Evolutionary conservation across 2,329 filamentous ascomycete species (phyloP), one percentile per base, ranked within the genome.

Genomic region (Hypoxylon rubiginosum): DNA sequence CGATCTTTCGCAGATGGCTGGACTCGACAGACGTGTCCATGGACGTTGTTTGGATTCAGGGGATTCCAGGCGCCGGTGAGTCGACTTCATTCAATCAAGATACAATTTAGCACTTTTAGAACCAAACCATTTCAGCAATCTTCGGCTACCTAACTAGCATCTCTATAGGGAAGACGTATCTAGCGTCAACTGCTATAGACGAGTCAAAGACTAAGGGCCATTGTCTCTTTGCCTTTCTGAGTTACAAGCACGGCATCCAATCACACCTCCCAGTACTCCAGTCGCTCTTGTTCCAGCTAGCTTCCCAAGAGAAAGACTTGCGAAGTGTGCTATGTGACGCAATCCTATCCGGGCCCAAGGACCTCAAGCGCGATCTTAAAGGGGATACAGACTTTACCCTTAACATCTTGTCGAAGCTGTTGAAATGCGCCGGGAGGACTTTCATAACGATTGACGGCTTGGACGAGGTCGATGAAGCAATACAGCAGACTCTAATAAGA

Each of bases 371-470:
- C 41, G 72, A 69, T 50, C 62, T 74, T n/a, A 64, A 63, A 11
- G 69, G 72, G 1, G 69, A 71, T 15, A 57, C 71, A 26, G 69
- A 73, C 17, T 61, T 76, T 13, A 49, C 76, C 7, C 71, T 62
- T 49, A 66, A 36, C 6, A 43, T 76, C 17, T 61, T 76, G 13
- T 53, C 68, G 5, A 30, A 30, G 28, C 6, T 30, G 28, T 7
- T 30, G 28, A 30, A 30, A 17, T 64, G 68, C 26, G 52, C 54
- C 9, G 73, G 66, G 4, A 63, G 56, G 36, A 64, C 60, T 7
- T 76, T 68, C 49, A 34, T 77, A 15, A 61, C 76, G 32, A 26
- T 78, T 15, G 76, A 78, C 62, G 76, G 76, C 2, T 36, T 77
- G 9, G 75, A 78, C 57, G 76, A 78, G 64, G 74, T 76, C 3